Conservation (phyloP, 441 rosid species). For the Erodium texanum region DNA sequence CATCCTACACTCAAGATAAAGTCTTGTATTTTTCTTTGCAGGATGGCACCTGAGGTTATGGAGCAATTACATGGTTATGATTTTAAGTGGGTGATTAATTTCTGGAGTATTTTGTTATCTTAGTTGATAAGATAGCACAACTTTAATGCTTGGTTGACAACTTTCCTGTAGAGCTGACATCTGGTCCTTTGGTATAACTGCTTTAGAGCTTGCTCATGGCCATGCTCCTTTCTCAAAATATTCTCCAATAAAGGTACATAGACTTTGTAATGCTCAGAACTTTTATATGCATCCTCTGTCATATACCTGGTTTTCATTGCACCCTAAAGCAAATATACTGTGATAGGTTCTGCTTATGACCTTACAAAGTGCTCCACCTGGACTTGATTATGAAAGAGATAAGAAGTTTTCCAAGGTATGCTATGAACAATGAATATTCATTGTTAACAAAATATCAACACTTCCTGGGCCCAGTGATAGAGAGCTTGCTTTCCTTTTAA, state of each 20-base stretch:
- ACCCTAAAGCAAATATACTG: constrained; percentile 23
- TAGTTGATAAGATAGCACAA: constrained; percentile 14
- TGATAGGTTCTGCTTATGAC: constrained; percentile 95
- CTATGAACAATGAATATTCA: constrained; percentile 5
- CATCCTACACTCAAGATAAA: not conserved
- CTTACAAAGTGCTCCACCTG: constrained; percentile 97
- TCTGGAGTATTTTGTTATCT: constrained; percentile 11
- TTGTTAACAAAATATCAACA: not conserved
- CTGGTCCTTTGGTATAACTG: constrained; percentile 98
- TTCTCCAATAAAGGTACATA: constrained; percentile 93
- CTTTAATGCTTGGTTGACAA: constrained; percentile 24
- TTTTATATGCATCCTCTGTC: constrained; percentile 9
- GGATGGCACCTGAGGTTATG: constrained; percentile 99
- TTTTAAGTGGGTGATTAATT: constrained; percentile 58
- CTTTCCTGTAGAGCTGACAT: constrained; percentile 77
- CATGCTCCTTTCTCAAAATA: too few relatives aligned
- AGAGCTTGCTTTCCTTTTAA: not conserved
- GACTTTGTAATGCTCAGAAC: constrained; percentile 4
- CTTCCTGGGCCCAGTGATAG: not conserved
- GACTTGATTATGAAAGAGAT: constrained; percentile 91
- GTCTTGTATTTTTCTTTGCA: constrained; percentile 24
- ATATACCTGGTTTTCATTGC: constrained; percentile 9
- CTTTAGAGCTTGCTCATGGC: constrained; percentile 98
- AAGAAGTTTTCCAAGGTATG: constrained; percentile 85
- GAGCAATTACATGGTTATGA: constrained; percentile 97